Evolutionary conservation across 2,329 filamentous ascomycete species (phyloP).

Genomic region (Rhynchosporium graminicola): DNA sequence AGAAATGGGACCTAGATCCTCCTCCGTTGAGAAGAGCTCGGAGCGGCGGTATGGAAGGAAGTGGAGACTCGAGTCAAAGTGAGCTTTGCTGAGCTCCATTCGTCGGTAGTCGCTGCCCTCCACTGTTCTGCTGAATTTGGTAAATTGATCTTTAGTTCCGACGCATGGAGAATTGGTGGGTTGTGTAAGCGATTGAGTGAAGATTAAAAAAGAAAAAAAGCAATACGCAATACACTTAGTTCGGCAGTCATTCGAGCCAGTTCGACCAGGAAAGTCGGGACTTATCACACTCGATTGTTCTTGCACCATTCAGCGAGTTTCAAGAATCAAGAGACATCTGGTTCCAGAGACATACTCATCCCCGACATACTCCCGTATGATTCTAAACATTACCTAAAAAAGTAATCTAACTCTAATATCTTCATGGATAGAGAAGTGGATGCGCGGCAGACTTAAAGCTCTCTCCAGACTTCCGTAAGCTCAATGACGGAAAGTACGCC

Average conservation of each 20-base stretch:
- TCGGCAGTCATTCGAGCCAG: constrained; percentile 57
- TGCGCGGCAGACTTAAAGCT: background rate
- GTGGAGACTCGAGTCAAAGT: constrained; percentile 53
- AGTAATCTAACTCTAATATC: no score
- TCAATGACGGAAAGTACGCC: background rate
- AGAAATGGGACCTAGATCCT: constrained; percentile 45
- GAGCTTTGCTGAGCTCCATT: constrained; percentile 54
- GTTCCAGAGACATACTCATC: constrained; percentile 39
- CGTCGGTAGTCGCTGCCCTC: constrained; percentile 58
- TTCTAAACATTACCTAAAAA: no score
- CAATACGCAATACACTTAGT: constrained; percentile 63
- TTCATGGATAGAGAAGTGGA: background rate
- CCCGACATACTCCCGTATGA: no score
- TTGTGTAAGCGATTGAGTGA: constrained; percentile 62
- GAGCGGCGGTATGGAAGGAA: constrained; percentile 56
- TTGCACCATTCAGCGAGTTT: constrained; percentile 52
- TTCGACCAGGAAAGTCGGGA: constrained; percentile 49
- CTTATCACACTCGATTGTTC: constrained; percentile 39
- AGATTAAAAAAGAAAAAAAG: constrained; percentile 55
- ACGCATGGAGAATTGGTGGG: constrained; percentile 56
- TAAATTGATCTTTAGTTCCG: constrained; percentile 56
- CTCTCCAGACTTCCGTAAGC: background rate
- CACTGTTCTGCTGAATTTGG: constrained; percentile 58
- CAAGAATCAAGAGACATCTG: constrained; percentile 58
- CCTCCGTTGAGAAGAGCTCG: constrained; percentile 23